Evolutionary conservation across 1,284 basidiomycete species (phyloP), one percentile per base, ranked within the genome.

Genomic region (Boletus putidus): DNA sequence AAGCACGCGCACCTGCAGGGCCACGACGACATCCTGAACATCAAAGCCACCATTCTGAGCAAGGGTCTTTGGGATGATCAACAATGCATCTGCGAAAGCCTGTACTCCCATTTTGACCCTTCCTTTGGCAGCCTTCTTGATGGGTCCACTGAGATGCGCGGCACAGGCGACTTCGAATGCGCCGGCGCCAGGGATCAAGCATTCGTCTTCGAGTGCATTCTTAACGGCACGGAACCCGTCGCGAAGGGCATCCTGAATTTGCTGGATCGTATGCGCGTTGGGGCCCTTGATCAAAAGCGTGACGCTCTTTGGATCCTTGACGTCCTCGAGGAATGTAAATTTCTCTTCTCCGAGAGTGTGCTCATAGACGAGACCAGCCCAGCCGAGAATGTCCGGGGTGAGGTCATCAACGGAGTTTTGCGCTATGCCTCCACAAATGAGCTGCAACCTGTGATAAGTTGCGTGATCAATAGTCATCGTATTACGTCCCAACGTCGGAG

Each of bases 341-440:
- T 99, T 99, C 73, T 99, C 97, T 77, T 99, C 97, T 65, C 97
- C 96, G 29, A 99, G 85, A 12, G 96, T 98, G 76, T 99, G 96
- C 77, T 99, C 97, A 78, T 99, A 99, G 31, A 99, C 95, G 55
- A 99, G 86, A 8, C 97, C 97, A 42, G 97, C 97, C 87, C 93
- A 98, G 43, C 97, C 97, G 44, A 99, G 86, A 42, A 95, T 83
- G 56, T 93, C 91, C 12, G 96, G 94, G 16, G 86, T 87, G 45
- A 99, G 82, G 75, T 99, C 97, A 67, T 99, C 97, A 20, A 98
- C 94, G 60, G 96, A 98, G 79, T 99, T 99, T 75, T 98, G 96
- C 1, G 97, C 95, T 62, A 88, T 81, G 71, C 97, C 97, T 60
- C 97, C 97, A 75, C 94, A 96, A 62, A 95, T 87, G 57, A 98